phyloP scores from a whole-genome alignment of 2,329 filamentous ascomycete genomes.

The Epichloe baconii region DNA sequence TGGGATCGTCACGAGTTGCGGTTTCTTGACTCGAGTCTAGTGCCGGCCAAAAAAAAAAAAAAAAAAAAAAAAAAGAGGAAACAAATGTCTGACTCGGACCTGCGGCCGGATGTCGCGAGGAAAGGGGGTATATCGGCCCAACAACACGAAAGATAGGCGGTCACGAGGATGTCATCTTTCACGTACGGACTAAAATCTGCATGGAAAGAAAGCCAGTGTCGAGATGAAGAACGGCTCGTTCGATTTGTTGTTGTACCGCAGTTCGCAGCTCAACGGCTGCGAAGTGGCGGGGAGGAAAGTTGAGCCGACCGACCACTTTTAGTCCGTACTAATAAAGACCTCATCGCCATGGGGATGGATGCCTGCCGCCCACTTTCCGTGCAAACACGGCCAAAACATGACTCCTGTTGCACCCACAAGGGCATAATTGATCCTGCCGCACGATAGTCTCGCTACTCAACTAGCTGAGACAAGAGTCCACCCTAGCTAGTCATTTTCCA shows the following conservation, averaged over 20 bases:
- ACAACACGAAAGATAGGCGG: background rate
- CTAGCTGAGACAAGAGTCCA: too few species aligned
- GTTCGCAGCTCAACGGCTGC: background rate
- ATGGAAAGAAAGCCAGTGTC: background rate
- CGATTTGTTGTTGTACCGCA: background rate
- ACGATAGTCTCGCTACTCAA: too few species aligned
- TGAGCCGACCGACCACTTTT: too few species aligned
- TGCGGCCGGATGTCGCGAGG: background rate
- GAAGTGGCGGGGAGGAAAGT: too few species aligned
- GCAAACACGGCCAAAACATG: too few species aligned
- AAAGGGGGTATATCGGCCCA: background rate
- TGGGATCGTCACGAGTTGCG: constrained; percentile 3
- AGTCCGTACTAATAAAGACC: too few species aligned
- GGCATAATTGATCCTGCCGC: too few species aligned
- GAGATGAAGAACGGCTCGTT: background rate
- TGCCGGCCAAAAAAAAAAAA: background rate
- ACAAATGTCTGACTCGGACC: background rate
- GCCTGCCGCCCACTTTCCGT: too few species aligned
- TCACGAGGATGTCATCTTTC: background rate
- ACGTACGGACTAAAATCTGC: too few species aligned
- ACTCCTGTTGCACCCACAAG: too few species aligned
- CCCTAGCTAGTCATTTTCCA: too few species aligned
- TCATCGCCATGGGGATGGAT: too few species aligned
- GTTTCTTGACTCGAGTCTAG: background rate
- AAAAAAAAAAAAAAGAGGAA: background rate